phyloP scores from a whole-genome alignment of 495 filamentous ascomycete genomes.

The Aspergillus asperescens region DNA sequence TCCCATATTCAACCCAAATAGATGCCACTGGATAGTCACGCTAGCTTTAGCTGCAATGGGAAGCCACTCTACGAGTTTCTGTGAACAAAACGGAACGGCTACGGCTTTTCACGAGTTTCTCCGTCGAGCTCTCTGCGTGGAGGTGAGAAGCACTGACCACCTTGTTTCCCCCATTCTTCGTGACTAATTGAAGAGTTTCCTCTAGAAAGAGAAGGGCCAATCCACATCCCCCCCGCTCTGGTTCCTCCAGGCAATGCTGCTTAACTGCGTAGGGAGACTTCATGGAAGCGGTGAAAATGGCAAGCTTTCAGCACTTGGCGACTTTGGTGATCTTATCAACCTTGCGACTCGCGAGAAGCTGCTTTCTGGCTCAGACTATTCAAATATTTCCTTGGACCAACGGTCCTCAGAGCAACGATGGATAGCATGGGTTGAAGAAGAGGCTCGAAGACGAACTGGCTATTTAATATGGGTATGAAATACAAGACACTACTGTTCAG shows the following conservation, averaged over 20 bases:
- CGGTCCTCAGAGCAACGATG: constrained; percentile 20
- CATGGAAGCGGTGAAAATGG: constrained; percentile 32
- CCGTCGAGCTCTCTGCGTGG: constrained; percentile 34
- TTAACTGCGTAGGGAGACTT: constrained; percentile 41
- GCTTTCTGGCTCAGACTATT: constrained; percentile 10
- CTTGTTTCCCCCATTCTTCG: not conserved
- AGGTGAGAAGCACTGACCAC: constrained; percentile 24
- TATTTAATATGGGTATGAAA: constrained; percentile 43
- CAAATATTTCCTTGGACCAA: constrained; percentile 1
- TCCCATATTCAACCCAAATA: constrained; percentile 35
- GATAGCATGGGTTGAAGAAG: constrained; percentile 29
- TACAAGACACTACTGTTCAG: not conserved
- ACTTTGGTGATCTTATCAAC: constrained; percentile 31
- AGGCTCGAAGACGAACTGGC: constrained; percentile 36
- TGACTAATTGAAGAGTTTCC: not conserved
- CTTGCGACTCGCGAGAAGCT: constrained; percentile 26
- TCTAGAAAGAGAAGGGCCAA: constrained; percentile 27
- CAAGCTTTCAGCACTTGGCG: constrained; percentile 22
- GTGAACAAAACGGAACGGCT: constrained; percentile 26
- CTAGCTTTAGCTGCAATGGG: constrained; percentile 45
- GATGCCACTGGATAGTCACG: constrained; percentile 39
- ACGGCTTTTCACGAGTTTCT: constrained; percentile 42
- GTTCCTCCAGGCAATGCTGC: constrained; percentile 32
- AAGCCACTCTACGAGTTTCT: constrained; percentile 29
- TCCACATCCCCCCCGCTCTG: constrained; percentile 24